Evolutionary conservation across 2,329 filamentous ascomycete genomes (phyloP).

Genomic region (Botrytis pseudocinerea): DNA sequence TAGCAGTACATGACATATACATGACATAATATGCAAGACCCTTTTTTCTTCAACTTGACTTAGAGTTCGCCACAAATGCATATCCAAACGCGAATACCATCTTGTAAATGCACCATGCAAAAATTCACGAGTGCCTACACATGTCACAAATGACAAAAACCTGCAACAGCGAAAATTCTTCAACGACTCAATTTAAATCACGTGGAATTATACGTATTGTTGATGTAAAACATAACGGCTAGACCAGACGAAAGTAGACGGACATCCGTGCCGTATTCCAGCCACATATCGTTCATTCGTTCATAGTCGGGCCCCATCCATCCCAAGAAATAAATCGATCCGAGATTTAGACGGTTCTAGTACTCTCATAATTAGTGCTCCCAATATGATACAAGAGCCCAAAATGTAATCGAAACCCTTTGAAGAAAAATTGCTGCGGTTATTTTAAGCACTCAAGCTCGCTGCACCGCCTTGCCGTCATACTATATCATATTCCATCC

Average conservation of each 20-base stretch:
- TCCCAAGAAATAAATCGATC: background rate
- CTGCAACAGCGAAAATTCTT: background rate
- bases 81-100: background rate
- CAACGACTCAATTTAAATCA: slow-evolving; percentile 12
- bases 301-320: background rate
- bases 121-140: background rate
- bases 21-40: background rate
- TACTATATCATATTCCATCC: background rate
- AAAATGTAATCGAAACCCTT: background rate
- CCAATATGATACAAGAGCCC: slow-evolving; percentile 15
- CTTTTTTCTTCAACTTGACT: background rate
- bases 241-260: background rate
- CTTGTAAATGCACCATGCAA: background rate
- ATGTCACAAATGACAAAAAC: slow-evolving; percentile 1
- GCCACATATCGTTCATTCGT: slow-evolving; percentile 1
- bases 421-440: background rate
- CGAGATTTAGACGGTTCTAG: background rate
- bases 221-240: background rate
- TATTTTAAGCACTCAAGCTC: background rate
- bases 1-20: slow-evolving; percentile 5
- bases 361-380: background rate
- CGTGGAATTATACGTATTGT: background rate
- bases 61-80: background rate
- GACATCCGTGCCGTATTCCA: slow-evolving; percentile 10
- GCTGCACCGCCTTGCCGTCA: background rate